Percentiles rank a stretch among this genome's conserved stretches.
Conservation (phyloP, 1,139 yeast species). For the Diutina rugosa region DNA sequence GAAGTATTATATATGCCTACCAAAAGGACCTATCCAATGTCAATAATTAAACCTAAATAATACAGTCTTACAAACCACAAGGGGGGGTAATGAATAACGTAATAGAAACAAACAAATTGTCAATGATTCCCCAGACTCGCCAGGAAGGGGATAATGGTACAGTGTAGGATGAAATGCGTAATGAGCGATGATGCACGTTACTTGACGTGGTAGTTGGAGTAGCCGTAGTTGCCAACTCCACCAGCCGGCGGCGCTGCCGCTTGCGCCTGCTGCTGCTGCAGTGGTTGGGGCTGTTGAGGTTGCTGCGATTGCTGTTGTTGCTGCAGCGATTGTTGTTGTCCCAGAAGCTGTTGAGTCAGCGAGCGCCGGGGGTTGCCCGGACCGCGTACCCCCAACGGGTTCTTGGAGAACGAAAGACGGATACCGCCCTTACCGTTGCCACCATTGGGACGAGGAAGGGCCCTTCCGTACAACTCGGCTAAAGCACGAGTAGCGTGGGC, state of each 20-base stretch:
- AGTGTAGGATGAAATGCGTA: constrained; percentile 4
- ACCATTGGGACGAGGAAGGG: constrained; percentile 57
- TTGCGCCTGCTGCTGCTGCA: background rate
- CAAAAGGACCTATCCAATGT: background rate
- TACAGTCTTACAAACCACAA: background rate
- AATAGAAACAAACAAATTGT: constrained; percentile 2
- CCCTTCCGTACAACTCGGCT: constrained; percentile 85
- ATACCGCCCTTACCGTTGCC: constrained; percentile 85
- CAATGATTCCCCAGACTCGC: background rate
- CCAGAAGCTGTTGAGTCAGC: constrained; percentile 19
- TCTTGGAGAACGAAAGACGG: constrained; percentile 83
- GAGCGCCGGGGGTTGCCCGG: constrained; percentile 36
- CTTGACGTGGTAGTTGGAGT: constrained; percentile 17
- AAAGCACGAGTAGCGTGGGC: constrained; percentile 86
- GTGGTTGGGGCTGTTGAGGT: constrained; percentile 1
- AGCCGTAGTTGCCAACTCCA: constrained; percentile 24
- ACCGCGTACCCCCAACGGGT: constrained; percentile 93
- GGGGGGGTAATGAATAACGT: background rate
- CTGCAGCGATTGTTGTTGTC: constrained; percentile 4
- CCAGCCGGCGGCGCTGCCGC: background rate
- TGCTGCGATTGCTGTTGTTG: constrained; percentile 3
- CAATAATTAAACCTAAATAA: background rate
- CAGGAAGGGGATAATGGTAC: constrained; percentile 5
- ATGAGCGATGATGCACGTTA: constrained; percentile 3
- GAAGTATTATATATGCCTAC: background rate